Percentiles rank a stretch among this genome's conserved stretches.
These are phyloP conservation scores for Colletotrichum kahawae DNA, from an alignment of 2,329 filamentous ascomycete genomes.

Conservation along the genomic window DNA sequence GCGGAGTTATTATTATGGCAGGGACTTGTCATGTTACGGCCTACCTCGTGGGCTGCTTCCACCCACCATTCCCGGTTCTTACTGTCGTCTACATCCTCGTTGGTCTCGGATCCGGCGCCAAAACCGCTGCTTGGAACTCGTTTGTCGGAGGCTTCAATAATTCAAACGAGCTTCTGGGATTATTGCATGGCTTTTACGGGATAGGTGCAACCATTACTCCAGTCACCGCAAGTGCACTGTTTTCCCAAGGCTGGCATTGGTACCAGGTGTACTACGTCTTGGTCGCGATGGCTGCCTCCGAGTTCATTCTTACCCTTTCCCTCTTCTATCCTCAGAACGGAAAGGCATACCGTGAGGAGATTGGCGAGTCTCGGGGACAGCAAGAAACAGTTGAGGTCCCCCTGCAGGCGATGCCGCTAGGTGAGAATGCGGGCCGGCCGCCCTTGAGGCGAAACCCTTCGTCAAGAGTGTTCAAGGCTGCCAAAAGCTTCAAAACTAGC, in stretches of 20 bases:
- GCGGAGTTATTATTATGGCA: slow-evolving; percentile 71
- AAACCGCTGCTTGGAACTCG: background rate
- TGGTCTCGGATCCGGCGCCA: slow-evolving; percentile 58
- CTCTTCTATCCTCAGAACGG: slow-evolving; percentile 22
- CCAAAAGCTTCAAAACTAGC: slow-evolving; percentile 65
- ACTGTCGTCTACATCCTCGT: slow-evolving; percentile 68
- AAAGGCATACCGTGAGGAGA: background rate
- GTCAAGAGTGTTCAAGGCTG: background rate
- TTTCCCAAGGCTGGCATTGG: slow-evolving; percentile 69
- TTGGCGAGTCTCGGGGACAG: background rate
- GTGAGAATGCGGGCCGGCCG: background rate
- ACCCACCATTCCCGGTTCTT: slow-evolving; percentile 72
- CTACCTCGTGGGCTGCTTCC: slow-evolving; percentile 68
- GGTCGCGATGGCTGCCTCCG: slow-evolving; percentile 55
- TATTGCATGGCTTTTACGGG: slow-evolving; percentile 75
- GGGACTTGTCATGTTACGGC: slow-evolving; percentile 67
- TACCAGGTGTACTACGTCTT: slow-evolving; percentile 79
- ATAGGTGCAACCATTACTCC: slow-evolving; percentile 73
- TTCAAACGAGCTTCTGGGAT: slow-evolving; percentile 76
- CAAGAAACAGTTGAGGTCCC: background rate
- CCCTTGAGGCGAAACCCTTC: background rate
- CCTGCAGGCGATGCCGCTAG: background rate
- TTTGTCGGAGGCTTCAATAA: slow-evolving; percentile 41
- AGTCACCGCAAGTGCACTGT: slow-evolving; percentile 73
- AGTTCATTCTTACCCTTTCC: slow-evolving; percentile 58